phyloP scores from a whole-genome alignment of 2,329 filamentous ascomycete species.

The Ophiostoma fasciatum region DNA sequence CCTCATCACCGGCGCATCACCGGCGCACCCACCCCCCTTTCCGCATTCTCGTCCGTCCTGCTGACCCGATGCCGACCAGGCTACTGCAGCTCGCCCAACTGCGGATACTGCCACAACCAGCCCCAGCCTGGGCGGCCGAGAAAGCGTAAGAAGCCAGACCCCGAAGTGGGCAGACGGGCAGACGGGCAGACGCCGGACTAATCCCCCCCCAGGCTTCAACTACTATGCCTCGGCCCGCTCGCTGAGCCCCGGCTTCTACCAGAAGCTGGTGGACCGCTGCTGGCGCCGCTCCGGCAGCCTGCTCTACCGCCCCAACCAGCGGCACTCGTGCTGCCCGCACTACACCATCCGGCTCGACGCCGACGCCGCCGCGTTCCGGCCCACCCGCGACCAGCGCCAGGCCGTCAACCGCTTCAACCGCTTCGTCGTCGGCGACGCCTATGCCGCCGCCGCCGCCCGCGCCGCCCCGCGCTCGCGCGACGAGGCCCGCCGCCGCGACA shows the following conservation, averaged over 20 bases:
- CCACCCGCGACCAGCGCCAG: slow-evolving; percentile 59
- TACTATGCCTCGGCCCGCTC: slow-evolving; percentile 53
- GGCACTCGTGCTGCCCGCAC: slow-evolving; percentile 77
- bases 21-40: not conserved
- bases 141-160: slow-evolving; percentile 6
- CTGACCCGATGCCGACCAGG: slow-evolving; percentile 1
- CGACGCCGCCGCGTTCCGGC: slow-evolving; percentile 48
- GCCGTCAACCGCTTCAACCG: slow-evolving; percentile 59
- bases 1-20: too few relatives aligned
- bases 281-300: slow-evolving; percentile 62
- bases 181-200: not conserved
- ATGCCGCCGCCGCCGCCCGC: slow-evolving; percentile 47
- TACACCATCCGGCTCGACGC: slow-evolving; percentile 68
- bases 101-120: slow-evolving; percentile 9
- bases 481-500: slow-evolving; percentile 46
- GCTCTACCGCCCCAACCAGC: slow-evolving; percentile 66
- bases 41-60: not conserved
- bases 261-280: slow-evolving; percentile 55
- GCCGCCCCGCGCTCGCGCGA: slow-evolving; percentile 53
- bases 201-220: slow-evolving; percentile 41
- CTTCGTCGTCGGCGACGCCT: slow-evolving; percentile 52
- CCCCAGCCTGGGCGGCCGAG: not conserved
- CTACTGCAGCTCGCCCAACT: slow-evolving; percentile 7
- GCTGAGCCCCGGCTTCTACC: slow-evolving; percentile 53
- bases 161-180: too few relatives aligned